A percentile compares a stretch with the other conserved stretches of the same genome.
phyloP scores from a whole-genome alignment of 352 stramenopile species.

The Globisporangium orthogonon region DNA sequence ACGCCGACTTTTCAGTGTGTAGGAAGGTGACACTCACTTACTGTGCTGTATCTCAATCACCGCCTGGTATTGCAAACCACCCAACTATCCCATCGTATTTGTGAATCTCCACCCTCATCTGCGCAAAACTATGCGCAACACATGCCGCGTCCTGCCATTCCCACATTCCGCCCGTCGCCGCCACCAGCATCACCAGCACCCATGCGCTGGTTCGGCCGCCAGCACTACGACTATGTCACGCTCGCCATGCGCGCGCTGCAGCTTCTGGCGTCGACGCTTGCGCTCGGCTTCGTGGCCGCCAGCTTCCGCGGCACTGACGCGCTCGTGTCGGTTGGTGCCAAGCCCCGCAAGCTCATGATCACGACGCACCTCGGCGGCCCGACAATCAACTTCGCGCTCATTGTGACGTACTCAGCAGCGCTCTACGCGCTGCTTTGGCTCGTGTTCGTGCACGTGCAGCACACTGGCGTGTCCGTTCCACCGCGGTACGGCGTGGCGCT shows the following conservation, averaged over 20 bases:
- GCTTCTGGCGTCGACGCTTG: constrained; percentile 31
- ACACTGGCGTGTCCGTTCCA: constrained; percentile 24
- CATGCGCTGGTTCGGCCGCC: constrained; percentile 21
- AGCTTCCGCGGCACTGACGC: constrained; percentile 38
- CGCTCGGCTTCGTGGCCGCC: constrained; percentile 38
- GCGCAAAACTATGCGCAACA: too few relatives aligned
- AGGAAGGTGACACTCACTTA: too few relatives aligned
- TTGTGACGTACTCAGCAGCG: constrained; percentile 52
- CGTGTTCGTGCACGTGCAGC: constrained; percentile 28
- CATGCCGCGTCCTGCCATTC: too few relatives aligned
- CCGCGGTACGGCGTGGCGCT: constrained; percentile 39
- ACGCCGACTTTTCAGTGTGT: too few relatives aligned
- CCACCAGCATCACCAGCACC: constrained; percentile 4
- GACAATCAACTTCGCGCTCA: constrained; percentile 47
- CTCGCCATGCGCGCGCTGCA: constrained; percentile 50
- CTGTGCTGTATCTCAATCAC: too few relatives aligned
- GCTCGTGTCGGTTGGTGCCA: constrained; percentile 9
- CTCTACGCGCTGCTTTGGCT: constrained; percentile 50
- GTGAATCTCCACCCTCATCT: too few relatives aligned
- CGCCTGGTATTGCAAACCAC: too few relatives aligned
- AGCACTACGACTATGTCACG: constrained; percentile 34
- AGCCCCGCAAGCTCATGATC: constrained; percentile 30
- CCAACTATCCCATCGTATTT: too few relatives aligned
- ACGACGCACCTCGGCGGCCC: constrained; percentile 56
- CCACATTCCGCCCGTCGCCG: too few relatives aligned